Percentiles rank a stretch among this genome's conserved stretches.
These are phyloP conservation scores for Trichophyton schoenleinii DNA, from an alignment of 2,329 filamentous ascomycete genomes.

Conservation along the genomic window DNA sequence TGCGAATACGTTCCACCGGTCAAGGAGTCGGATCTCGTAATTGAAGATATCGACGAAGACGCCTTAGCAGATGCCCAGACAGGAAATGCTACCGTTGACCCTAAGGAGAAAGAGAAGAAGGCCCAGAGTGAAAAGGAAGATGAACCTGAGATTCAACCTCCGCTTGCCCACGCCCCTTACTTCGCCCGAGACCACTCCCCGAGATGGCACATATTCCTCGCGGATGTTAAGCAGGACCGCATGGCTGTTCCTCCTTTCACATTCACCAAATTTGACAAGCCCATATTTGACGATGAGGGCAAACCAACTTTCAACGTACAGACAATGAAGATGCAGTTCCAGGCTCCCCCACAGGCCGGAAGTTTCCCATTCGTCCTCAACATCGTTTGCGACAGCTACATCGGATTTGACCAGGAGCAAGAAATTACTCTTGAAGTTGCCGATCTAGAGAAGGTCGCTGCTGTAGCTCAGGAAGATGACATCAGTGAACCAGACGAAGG, in stretches of 20 bases:
- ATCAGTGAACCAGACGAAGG: slow-evolving; percentile 98
- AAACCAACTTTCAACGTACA: slow-evolving; percentile 90
- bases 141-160: slow-evolving; percentile 54
- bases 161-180: slow-evolving; percentile 81
- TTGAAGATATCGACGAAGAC: slow-evolving; percentile 83
- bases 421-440: slow-evolving; percentile 83
- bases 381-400: slow-evolving; percentile 83
- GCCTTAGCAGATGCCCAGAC: slow-evolving; percentile 74
- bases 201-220: slow-evolving; percentile 87
- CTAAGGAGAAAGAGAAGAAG: slow-evolving; percentile 49
- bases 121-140: slow-evolving; percentile 40
- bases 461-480: slow-evolving; percentile 75
- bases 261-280: slow-evolving; percentile 86
- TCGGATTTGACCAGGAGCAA: slow-evolving; percentile 85
- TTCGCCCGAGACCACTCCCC: slow-evolving; percentile 81
- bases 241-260: slow-evolving; percentile 93
- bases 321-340: slow-evolving; percentile 93
- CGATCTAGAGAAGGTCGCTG: slow-evolving; percentile 70
- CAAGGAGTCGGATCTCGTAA: slow-evolving; percentile 68
- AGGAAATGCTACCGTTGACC: slow-evolving; percentile 43
- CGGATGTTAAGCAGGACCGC: slow-evolving; percentile 86
- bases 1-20: slow-evolving; percentile 60
- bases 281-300: slow-evolving; percentile 64
- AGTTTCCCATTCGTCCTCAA: slow-evolving; percentile 94
- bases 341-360: slow-evolving; percentile 80